phyloP scores from a whole-genome alignment of 2,329 filamentous ascomycete species.

The Xylaria digitata region DNA sequence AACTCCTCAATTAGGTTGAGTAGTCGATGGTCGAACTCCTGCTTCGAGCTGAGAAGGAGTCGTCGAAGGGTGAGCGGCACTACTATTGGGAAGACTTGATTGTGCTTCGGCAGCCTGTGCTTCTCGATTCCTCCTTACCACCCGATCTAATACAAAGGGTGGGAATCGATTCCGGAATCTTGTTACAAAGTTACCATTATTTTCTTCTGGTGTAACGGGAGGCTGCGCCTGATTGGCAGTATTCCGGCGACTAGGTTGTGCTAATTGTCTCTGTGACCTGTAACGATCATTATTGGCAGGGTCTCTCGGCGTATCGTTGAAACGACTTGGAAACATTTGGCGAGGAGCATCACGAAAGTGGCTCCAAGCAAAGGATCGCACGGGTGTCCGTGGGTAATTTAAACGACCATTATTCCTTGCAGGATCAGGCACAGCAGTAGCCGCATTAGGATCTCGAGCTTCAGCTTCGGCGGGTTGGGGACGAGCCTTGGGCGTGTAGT shows the following conservation, averaged over 20 bases:
- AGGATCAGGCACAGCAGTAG: constrained; percentile 44
- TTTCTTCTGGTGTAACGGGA: constrained; percentile 18
- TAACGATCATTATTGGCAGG: constrained; percentile 30
- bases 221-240: constrained; percentile 30
- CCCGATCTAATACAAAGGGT: constrained; percentile 43
- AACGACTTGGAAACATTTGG: constrained; percentile 44
- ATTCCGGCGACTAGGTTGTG: constrained; percentile 17
- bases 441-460: constrained; percentile 47
- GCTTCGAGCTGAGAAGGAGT: constrained; percentile 63
- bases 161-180: constrained; percentile 46
- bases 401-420: constrained; percentile 58
- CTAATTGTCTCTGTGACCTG: constrained; percentile 29
- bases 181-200: constrained; percentile 39
- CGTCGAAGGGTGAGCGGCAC: constrained; percentile 43
- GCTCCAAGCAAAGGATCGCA: constrained; percentile 54
- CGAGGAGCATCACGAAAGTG: constrained; percentile 49
- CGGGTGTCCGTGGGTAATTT: constrained; percentile 60
- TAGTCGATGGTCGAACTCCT: constrained; percentile 51
- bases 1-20: constrained; percentile 40
- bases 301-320: constrained; percentile 36
- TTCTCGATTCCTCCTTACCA: constrained; percentile 46
- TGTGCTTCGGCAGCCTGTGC: constrained; percentile 34
- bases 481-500: constrained; percentile 92
- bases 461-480: constrained; percentile 61
- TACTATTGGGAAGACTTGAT: constrained; percentile 39